Evolutionary conservation across 305 asterid genomes (phyloP), one percentile per base, ranked within the genome.

Genomic region (Fraxinus nigra): DNA sequence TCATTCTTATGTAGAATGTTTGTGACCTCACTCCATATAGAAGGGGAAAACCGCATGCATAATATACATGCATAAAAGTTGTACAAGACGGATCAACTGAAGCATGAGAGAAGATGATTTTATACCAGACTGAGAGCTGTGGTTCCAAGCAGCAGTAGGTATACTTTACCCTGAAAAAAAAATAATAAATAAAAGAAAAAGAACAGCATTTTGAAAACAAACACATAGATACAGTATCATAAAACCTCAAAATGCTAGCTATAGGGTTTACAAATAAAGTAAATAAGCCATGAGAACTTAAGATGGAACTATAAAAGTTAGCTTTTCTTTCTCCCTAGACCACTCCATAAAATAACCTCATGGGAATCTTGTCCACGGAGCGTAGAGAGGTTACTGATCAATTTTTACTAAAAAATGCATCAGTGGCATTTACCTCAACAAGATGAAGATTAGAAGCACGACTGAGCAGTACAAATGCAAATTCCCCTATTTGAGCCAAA

Each of bases 361-460:
- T 3, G 24, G 67, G 26, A 4, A n/a, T 20, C 69, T 26, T 46
- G 69, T 32, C 61, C 34, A 32, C 5, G 48, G 74, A 77, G 77
- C 18, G 43, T 11, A 3, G 74, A 20, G 56, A 18, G 72, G 43
- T 74, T 63, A 22, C 28, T 59, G 69, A 59, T 59, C 69, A 5
- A 20, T n/a, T 82, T 79, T 76, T 72, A 73, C 54, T n/a, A 34
- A 61, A 65, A 80, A 80, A 43, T 63, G 38, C 69, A 82, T 48
- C 5, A 20, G 35, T 46, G 84, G 84, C 80, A 81, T 77, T 81
- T 87, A 94, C 99, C 98, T 94, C 97, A 86, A 96, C 99, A 67
- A 96, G 97, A 89, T 94, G 98, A 86, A 96, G 94, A 88, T 96
- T 94, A 82, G 98, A 96, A 83, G 99, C 99, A 73, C 99, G 99